Conservation (phyloP, 306 rosid genomes). For the Cicer judaicum region DNA sequence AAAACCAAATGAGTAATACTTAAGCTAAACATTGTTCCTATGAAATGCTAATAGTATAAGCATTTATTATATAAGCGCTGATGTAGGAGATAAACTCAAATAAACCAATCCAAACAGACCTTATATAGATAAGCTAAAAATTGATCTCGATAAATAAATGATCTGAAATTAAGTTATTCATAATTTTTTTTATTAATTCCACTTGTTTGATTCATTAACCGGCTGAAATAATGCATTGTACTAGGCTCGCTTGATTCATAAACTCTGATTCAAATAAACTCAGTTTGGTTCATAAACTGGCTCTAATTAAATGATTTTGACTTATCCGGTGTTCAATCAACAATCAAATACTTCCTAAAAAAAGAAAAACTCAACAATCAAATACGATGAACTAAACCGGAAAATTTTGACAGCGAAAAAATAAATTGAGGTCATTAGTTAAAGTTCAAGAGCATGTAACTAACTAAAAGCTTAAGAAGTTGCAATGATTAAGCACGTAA, state of each 20-base stretch:
- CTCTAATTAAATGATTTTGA: too few species aligned
- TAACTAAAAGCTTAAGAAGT: too few species aligned
- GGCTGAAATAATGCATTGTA: too few species aligned
- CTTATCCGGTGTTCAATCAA: not conserved
- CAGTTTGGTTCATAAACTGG: too few species aligned
- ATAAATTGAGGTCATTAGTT: not conserved
- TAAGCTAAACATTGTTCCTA: not conserved
- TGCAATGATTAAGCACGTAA: too few species aligned
- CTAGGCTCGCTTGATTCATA: too few species aligned
- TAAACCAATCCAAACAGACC: not conserved
- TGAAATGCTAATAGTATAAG: not conserved
- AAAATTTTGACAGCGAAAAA: not conserved
- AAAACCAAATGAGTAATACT: not conserved
- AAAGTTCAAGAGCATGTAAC: not conserved
- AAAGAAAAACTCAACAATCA: too few species aligned
- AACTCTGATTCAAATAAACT: too few species aligned
- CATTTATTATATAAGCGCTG: not conserved
- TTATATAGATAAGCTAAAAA: not conserved
- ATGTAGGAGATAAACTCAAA: not conserved
- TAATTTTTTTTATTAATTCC: not conserved
- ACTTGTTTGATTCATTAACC: too few species aligned
- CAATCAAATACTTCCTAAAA: not conserved
- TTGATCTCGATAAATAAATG: not conserved
- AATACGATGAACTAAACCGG: not conserved
- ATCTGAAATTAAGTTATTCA: not conserved